Conservation (phyloP, 2,329 filamentous ascomycete species). For the Stachybotrys chartarum region DNA sequence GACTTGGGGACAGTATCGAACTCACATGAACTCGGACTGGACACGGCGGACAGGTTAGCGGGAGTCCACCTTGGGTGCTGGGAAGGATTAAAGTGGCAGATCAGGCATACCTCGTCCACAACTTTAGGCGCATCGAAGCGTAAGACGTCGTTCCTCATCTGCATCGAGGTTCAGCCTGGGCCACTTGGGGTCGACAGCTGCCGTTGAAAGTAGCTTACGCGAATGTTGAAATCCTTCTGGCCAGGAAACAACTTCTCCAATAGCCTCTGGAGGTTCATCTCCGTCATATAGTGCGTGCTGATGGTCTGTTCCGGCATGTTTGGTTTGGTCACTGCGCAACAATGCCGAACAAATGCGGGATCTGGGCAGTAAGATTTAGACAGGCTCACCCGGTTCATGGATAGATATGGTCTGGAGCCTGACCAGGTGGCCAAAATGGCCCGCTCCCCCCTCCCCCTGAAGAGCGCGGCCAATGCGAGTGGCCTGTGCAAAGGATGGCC, state of each 20-base stretch:
- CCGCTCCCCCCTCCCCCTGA: no score
- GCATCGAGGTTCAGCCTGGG: slow-evolving; percentile 5
- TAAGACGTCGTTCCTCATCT: slow-evolving; percentile 22
- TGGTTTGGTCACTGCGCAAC: not conserved
- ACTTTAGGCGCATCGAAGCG: slow-evolving; percentile 14
- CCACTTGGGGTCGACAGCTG: not conserved
- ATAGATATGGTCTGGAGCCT: no score
- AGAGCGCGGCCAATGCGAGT: no score
- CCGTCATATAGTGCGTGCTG: slow-evolving; percentile 17
- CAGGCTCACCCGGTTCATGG: no score
- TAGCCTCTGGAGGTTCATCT: slow-evolving; percentile 14
- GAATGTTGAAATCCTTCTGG: slow-evolving; percentile 18
- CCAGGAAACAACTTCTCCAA: slow-evolving; percentile 16
- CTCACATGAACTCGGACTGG: not conserved
- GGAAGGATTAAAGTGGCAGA: not conserved
- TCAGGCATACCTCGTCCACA: not conserved
- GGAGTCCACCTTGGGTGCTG: slow-evolving; percentile 1
- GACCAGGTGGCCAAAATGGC: no score
- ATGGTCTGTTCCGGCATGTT: slow-evolving; percentile 12
- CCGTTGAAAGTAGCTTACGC: slow-evolving; percentile 8
- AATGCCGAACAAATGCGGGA: not conserved
- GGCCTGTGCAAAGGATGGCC: no score
- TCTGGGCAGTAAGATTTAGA: not conserved
- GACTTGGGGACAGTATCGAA: not conserved
- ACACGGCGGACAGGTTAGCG: not conserved